Evolutionary conservation across 2,329 filamentous ascomycete species (phyloP).

Genomic region (Salinomyces thailandicus): DNA sequence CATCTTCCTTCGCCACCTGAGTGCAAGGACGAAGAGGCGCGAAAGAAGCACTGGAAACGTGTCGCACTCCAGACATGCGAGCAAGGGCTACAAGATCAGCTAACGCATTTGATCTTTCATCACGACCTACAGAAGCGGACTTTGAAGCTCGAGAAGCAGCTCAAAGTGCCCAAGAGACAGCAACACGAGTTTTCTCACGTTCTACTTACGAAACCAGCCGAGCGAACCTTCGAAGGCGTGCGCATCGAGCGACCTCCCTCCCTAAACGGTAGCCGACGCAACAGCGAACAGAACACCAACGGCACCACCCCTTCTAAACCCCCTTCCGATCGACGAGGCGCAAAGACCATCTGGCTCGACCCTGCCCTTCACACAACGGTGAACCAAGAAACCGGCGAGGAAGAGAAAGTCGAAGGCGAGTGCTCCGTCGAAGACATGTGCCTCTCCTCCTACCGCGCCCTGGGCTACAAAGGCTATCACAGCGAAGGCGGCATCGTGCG

Average conservation of each 20-base stretch:
- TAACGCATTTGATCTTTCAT: slow-evolving; percentile 87
- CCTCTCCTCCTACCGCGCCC: slow-evolving; percentile 67
- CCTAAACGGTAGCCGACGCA: slow-evolving; percentile 13
- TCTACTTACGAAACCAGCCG: slow-evolving; percentile 60
- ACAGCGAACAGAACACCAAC: slow-evolving; percentile 28
- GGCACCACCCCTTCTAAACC: slow-evolving; percentile 23
- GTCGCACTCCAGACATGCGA: slow-evolving; percentile 74
- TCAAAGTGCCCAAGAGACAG: slow-evolving; percentile 71
- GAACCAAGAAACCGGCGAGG: slow-evolving; percentile 7
- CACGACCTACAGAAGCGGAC: slow-evolving; percentile 90
- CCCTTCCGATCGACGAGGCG: slow-evolving; percentile 32
- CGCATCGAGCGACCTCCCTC: slow-evolving; percentile 46
- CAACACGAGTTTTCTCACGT: slow-evolving; percentile 93
- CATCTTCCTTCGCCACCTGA: slow-evolving; percentile 38
- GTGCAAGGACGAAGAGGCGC: slow-evolving; percentile 44
- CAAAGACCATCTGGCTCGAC: slow-evolving; percentile 83
- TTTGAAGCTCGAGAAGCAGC: slow-evolving; percentile 74
- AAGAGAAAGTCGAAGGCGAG: slow-evolving; percentile 43
- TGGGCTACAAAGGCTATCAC: slow-evolving; percentile 93
- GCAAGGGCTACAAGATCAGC: slow-evolving; percentile 69
- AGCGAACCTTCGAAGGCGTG: slow-evolving; percentile 66
- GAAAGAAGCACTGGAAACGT: slow-evolving; percentile 74
- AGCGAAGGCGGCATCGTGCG: slow-evolving; percentile 82
- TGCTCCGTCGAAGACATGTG: slow-evolving; percentile 94
- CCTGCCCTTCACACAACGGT: slow-evolving; percentile 23